Conservation (phyloP, 169 alveolate genomes). For the Plasmodium coatneyi region DNA sequence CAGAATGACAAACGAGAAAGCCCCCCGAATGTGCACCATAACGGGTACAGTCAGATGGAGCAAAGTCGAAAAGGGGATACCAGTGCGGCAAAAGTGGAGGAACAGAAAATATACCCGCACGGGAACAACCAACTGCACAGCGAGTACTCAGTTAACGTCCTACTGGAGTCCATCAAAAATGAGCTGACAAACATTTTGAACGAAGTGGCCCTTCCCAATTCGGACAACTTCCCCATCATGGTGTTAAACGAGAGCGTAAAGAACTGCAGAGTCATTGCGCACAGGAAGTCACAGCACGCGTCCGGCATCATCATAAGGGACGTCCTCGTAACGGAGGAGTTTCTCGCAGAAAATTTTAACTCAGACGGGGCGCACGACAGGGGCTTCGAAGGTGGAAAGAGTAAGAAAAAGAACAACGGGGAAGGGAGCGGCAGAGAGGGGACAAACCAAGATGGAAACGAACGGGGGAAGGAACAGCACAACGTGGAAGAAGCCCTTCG, state of each 20-base stretch:
- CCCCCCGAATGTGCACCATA: background rate
- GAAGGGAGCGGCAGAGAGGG: background rate
- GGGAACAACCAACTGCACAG: background rate
- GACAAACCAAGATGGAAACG: background rate
- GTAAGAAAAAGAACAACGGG: background rate
- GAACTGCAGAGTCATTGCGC: conserved; percentile 41
- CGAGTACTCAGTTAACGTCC: conserved; percentile 21
- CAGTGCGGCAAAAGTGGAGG: background rate
- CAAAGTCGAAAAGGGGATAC: background rate
- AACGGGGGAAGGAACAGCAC: background rate
- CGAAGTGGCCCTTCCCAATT: conserved; percentile 55
- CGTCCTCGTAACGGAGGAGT: conserved; percentile 59
- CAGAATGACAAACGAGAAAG: background rate
- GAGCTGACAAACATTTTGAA: conserved; percentile 42
- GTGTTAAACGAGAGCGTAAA: conserved; percentile 57
- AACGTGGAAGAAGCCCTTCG: background rate
- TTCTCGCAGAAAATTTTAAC: conserved; percentile 29
- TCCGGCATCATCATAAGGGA: conserved; percentile 55
- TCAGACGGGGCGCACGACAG: background rate
- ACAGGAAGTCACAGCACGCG: conserved; percentile 34
- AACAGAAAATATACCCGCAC: background rate
- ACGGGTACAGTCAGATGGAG: background rate
- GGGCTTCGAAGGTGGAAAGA: conserved; percentile 4
- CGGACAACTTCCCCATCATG: conserved; percentile 71
- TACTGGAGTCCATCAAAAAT: conserved; percentile 39